These are phyloP conservation scores for Debaryomyces sp. DNA, from an alignment of 1,139 yeast species.

Conservation along the genomic window DNA sequence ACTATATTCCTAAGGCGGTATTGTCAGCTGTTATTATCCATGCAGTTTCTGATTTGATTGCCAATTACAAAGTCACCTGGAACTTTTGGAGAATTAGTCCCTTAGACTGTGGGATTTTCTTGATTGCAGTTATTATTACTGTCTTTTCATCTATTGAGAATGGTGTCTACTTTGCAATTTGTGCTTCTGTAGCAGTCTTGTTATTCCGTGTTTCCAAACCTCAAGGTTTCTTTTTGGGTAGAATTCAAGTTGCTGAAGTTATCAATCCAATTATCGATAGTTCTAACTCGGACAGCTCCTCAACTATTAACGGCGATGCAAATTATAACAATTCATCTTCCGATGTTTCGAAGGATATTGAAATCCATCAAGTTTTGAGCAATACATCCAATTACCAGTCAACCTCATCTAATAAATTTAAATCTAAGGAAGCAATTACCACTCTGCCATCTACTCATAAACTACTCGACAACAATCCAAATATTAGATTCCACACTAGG, in stretches of 20 bases:
- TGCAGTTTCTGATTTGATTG: conserved; percentile 89
- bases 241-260: conserved; percentile 70
- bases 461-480: conserved; percentile 31
- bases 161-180: conserved; percentile 89
- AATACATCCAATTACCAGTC: conserved; percentile 24
- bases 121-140: conserved; percentile 76
- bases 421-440: conserved; percentile 13
- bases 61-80: conserved; percentile 71
- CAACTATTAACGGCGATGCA: conserved; percentile 3
- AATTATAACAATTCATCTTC: conserved; percentile 14
- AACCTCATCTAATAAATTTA: conserved; percentile 8
- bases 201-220: conserved; percentile 80
- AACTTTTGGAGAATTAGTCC: conserved; percentile 79
- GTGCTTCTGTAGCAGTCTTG: conserved; percentile 77
- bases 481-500: conserved; percentile 56
- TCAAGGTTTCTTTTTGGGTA: conserved; percentile 80
- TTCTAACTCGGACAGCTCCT: conserved; percentile 13
- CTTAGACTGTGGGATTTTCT: conserved; percentile 72
- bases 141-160: conserved; percentile 82
- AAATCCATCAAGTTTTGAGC: conserved; percentile 47
- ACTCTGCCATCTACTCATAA: conserved; percentile 23
- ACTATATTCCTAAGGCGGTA: conserved; percentile 88
- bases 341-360: conserved; percentile 31
- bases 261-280: conserved; percentile 52
- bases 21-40: conserved; percentile 88